Evolutionary conservation across 1,284 basidiomycete genomes (phyloP).

Genomic region (Peniophora sp.): DNA sequence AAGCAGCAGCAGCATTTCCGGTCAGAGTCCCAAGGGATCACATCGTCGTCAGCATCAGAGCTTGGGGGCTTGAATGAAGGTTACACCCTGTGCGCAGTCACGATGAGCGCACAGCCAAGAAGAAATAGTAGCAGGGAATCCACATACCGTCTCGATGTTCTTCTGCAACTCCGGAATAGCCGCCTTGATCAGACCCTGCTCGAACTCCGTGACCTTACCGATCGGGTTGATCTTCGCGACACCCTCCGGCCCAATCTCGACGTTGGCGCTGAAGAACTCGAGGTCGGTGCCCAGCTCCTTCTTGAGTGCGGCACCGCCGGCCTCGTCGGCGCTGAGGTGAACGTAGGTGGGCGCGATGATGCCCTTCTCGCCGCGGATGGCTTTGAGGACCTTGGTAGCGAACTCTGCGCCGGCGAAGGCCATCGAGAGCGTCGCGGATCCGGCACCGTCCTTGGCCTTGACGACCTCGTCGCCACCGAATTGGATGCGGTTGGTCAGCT

Average conservation of each 20-base stretch:
- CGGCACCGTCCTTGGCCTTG: constrained; percentile 74
- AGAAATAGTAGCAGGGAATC: not conserved
- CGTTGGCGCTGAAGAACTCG: constrained; percentile 77
- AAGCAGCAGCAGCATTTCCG: no score
- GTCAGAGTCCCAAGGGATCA: no score
- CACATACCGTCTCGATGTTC: constrained; percentile 71
- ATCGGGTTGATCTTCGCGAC: constrained; percentile 76
- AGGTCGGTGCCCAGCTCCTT: constrained; percentile 61
- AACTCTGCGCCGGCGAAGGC: constrained; percentile 77
- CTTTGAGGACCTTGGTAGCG: constrained; percentile 71
- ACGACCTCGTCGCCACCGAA: constrained; percentile 79
- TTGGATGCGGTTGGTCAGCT: constrained; percentile 61
- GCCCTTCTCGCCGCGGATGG: constrained; percentile 84
- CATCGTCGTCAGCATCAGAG: constrained; percentile 15
- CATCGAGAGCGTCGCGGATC: constrained; percentile 74
- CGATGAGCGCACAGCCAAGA: constrained; percentile 1
- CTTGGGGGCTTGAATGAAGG: constrained; percentile 28
- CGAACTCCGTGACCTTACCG: constrained; percentile 65
- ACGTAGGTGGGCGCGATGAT: constrained; percentile 84
- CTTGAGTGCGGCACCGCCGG: constrained; percentile 54
- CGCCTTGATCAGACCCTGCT: constrained; percentile 69
- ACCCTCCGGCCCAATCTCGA: constrained; percentile 83
- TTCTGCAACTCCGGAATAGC: constrained; percentile 74
- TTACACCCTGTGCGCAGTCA: constrained; percentile 21
- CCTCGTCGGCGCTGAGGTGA: constrained; percentile 69